Percentiles rank a stretch among this genome's conserved stretches.
phyloP scores from a whole-genome alignment of 106 monocot species.

The Dendrobium chrysotoxum region DNA sequence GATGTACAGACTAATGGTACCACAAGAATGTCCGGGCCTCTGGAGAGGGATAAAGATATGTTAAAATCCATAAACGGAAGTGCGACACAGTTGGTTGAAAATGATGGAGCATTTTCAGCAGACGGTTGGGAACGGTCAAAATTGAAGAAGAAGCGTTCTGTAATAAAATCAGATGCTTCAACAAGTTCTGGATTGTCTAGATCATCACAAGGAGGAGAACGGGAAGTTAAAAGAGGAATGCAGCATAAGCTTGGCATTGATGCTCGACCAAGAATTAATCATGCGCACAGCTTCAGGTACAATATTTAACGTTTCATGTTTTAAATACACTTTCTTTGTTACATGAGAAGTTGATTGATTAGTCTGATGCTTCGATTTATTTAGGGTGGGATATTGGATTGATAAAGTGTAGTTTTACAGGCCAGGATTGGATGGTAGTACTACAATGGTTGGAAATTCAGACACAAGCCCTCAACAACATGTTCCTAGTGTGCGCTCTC shows the following conservation, averaged over 20 bases:
- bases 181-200: constrained; percentile 23
- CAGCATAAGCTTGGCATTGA: constrained; percentile 40
- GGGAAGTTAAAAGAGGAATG: constrained; percentile 46
- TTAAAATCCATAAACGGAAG: constrained; percentile 25
- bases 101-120: constrained; percentile 21
- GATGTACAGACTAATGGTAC: constrained; percentile 38
- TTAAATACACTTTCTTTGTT: neutral
- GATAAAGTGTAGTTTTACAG: constrained; percentile 17
- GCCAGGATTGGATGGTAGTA: constrained; percentile 27
- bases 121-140: constrained; percentile 66
- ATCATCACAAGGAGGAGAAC: constrained; percentile 30
- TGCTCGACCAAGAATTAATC: constrained; percentile 25
- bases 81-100: constrained; percentile 33
- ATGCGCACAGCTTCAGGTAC: constrained; percentile 42
- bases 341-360: neutral
- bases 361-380: neutral
- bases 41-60: constrained; percentile 47
- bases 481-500: constrained; percentile 19
- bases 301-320: neutral
- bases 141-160: constrained; percentile 64
- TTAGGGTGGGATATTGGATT: neutral
- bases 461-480: constrained; percentile 34
- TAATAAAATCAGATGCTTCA: constrained; percentile 43
- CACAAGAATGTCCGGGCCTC: constrained; percentile 25
- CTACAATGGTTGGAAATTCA: constrained; percentile 9